A percentile compares a stretch with the other conserved stretches of the same genome.
These are phyloP conservation scores for Solanum microdontum DNA, from an alignment of 257 asterid species.

Conservation along the genomic window DNA sequence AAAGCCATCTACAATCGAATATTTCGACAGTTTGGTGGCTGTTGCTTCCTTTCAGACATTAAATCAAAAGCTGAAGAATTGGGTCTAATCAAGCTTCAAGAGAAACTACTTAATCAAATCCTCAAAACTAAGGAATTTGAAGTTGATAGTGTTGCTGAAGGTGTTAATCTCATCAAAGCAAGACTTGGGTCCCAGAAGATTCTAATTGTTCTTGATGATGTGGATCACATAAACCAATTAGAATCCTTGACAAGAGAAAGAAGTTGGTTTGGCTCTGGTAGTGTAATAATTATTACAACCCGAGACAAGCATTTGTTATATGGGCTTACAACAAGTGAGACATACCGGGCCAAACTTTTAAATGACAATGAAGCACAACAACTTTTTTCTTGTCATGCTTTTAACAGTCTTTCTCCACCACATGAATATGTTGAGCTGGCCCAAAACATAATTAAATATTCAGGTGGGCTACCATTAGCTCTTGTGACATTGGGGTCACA, in stretches of 20 bases:
- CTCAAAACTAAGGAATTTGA: neutral
- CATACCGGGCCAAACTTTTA: neutral
- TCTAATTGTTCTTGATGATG: neutral
- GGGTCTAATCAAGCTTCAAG: neutral
- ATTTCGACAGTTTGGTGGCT: neutral
- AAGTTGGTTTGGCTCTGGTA: neutral
- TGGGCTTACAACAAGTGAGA: neutral
- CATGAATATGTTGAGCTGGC: no score
- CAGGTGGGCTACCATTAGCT: no score
- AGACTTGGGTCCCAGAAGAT: no score
- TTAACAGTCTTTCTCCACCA: neutral
- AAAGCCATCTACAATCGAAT: no score
- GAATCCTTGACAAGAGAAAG: neutral
- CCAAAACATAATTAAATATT: no score
- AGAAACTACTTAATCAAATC: neutral
- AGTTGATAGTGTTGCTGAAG: neutral
- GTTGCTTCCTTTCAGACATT: neutral
- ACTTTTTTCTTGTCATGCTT: neutral
- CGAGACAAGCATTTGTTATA: neutral
- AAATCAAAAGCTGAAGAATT: neutral
- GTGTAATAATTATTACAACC: neutral
- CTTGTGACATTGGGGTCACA: no score
- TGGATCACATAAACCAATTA: neutral
- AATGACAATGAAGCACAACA: neutral
- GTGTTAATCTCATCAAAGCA: neutral